These are phyloP conservation scores for Exophiala bonariae DNA, from an alignment of 2,329 filamentous ascomycete genomes.

Conservation along the genomic window DNA sequence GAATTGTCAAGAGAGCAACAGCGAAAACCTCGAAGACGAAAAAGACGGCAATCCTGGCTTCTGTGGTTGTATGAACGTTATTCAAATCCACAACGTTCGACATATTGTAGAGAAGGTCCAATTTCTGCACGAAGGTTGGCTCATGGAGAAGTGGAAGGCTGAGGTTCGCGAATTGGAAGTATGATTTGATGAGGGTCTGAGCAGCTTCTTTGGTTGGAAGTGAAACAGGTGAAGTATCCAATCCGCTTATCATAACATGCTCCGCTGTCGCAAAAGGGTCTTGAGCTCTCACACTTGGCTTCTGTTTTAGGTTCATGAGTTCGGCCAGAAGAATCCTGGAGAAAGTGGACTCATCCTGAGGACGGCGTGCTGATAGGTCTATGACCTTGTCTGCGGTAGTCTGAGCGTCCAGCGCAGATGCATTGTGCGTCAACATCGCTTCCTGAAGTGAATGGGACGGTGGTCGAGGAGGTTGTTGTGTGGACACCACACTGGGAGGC, in stretches of 20 bases:
- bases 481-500: neutral
- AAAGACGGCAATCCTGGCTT: slow-evolving; percentile 10
- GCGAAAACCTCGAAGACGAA: slow-evolving; percentile 17
- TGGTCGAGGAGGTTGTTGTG: neutral
- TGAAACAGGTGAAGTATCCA: slow-evolving; percentile 11
- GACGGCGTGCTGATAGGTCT: neutral
- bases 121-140: slow-evolving; percentile 9
- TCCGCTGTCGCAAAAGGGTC: neutral
- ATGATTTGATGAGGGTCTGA: slow-evolving; percentile 11
- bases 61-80: neutral
- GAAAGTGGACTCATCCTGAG: slow-evolving; percentile 6
- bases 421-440: neutral
- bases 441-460: neutral
- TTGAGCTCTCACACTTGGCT: neutral
- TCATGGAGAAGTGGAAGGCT: slow-evolving; percentile 14
- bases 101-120: slow-evolving; percentile 8
- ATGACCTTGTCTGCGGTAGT: neutral
- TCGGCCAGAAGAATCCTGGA: slow-evolving; percentile 10
- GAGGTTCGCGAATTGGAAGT: slow-evolving; percentile 16
- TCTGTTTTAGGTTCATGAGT: slow-evolving; percentile 5
- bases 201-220: slow-evolving; percentile 12
- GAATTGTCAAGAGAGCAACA: slow-evolving; percentile 12
- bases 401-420: neutral
- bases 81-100: slow-evolving; percentile 7
- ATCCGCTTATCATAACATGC: slow-evolving; percentile 1